phyloP scores from a whole-genome alignment of 2,329 filamentous ascomycete species.

The Pleurostoma richardsiae region DNA sequence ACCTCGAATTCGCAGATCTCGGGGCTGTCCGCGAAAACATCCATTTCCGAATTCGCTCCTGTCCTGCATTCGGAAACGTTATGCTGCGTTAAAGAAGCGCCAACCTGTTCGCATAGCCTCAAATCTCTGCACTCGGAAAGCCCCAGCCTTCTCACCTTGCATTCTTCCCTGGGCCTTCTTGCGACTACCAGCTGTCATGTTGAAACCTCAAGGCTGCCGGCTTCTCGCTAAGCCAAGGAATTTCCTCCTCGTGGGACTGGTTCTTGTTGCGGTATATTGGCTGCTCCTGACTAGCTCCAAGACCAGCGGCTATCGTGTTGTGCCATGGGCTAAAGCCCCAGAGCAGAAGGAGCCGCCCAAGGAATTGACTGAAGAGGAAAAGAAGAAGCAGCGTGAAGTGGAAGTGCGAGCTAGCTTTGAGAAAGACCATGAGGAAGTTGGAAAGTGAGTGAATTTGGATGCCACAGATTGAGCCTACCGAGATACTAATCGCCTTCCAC shows the following conservation, averaged over 20 bases:
- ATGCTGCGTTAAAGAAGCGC: too few relatives aligned
- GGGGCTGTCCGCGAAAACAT: too few relatives aligned
- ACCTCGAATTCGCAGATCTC: too few relatives aligned
- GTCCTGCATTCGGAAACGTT: too few relatives aligned
- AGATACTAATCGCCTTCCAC: slow-evolving; percentile 17
- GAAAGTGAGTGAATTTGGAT: slow-evolving; percentile 20
- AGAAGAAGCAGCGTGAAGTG: slow-evolving; percentile 6
- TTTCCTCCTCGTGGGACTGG: background rate
- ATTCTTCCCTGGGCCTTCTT: too few relatives aligned
- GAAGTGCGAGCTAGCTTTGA: slow-evolving; percentile 23
- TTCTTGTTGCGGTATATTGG: background rate
- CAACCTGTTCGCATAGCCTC: too few relatives aligned
- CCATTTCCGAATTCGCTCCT: too few relatives aligned
- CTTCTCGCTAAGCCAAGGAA: background rate
- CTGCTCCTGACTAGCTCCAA: background rate
- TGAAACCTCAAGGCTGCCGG: background rate
- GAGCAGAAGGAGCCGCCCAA: slow-evolving; percentile 5
- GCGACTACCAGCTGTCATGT: too few relatives aligned
- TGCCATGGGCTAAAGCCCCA: slow-evolving; percentile 17
- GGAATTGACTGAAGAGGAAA: slow-evolving; percentile 5
- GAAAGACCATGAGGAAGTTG: slow-evolving; percentile 32
- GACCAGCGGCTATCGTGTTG: slow-evolving; percentile 23
- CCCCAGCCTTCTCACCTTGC: too few relatives aligned
- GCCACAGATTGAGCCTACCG: background rate
- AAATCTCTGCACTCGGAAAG: too few relatives aligned